Evolutionary conservation across 2,329 filamentous ascomycete genomes (phyloP).

Genomic region (Tolypocladium inflatum): DNA sequence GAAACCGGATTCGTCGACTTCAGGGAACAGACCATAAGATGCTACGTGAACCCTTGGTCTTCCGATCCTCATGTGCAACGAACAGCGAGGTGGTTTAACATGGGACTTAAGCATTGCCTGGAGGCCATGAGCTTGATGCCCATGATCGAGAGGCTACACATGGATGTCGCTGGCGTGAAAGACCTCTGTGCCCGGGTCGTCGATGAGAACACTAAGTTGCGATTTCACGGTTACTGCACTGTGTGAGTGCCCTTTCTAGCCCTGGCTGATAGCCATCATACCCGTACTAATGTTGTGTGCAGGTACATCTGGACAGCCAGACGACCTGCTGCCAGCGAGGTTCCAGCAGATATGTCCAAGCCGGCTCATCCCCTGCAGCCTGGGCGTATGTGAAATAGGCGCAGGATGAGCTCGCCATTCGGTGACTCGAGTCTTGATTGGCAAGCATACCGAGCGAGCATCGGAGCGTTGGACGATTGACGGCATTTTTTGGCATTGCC

Average conservation of each 20-base stretch:
- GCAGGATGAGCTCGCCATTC: not conserved
- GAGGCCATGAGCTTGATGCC: conserved; percentile 66
- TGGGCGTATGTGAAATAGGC: not conserved
- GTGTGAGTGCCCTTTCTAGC: conserved; percentile 48
- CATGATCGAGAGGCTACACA: conserved; percentile 44
- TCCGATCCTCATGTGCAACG: conserved; percentile 53
- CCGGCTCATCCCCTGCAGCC: not conserved
- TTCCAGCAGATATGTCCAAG: not conserved
- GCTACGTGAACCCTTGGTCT: conserved; percentile 70
- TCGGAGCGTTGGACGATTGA: not conserved
- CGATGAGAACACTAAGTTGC: conserved; percentile 58
- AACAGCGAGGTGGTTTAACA: conserved; percentile 75
- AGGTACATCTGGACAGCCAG: conserved; percentile 15
- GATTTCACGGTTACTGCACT: conserved; percentile 63
- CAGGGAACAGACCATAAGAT: conserved; percentile 54
- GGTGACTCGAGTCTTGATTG: not conserved
- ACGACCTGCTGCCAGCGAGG: conserved; percentile 2
- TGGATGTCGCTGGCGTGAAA: conserved; percentile 49
- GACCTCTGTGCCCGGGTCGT: conserved; percentile 54
- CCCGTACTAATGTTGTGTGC: conserved; percentile 4
- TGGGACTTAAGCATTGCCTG: conserved; percentile 64
- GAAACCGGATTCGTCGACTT: conserved; percentile 73
- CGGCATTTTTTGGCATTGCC: not conserved
- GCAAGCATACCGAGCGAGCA: not conserved
- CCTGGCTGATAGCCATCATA: not conserved